phyloP scores from a whole-genome alignment of 1,284 basidiomycete genomes.

The Tilletia horrida region DNA sequence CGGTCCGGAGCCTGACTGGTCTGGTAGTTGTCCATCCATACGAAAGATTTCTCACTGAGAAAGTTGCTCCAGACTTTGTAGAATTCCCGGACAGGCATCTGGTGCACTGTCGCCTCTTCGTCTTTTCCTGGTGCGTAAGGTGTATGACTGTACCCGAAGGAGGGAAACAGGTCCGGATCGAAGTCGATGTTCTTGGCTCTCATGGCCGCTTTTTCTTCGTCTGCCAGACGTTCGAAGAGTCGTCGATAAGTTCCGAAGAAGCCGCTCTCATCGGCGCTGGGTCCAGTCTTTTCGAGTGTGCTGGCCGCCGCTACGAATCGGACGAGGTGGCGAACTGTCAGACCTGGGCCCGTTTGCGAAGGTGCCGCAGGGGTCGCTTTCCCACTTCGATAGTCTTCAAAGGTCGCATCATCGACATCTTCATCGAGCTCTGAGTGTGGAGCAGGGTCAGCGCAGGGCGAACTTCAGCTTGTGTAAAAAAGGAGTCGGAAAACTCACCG shows the following conservation, averaged over 20 bases:
- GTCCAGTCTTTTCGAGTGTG: conserved; percentile 66
- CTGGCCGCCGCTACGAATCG: conserved; percentile 72
- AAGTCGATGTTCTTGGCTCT: conserved; percentile 48
- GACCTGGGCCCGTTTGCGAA: conserved; percentile 71
- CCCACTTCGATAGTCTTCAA: conserved; percentile 77
- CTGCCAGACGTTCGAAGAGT: conserved; percentile 76
- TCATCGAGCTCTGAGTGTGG: conserved; percentile 31
- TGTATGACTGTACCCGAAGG: conserved; percentile 78
- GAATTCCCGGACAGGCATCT: conserved; percentile 60
- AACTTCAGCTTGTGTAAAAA: neutral
- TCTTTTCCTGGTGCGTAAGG: conserved; percentile 61
- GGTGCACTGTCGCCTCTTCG: conserved; percentile 29
- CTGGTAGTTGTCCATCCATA: conserved; percentile 84
- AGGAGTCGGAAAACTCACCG: conserved; percentile 13
- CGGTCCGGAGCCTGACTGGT: conserved; percentile 79
- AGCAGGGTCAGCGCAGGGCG: neutral
- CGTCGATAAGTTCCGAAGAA: conserved; percentile 89
- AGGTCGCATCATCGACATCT: conserved; percentile 53
- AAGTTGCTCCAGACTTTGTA: conserved; percentile 87
- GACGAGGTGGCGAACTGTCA: conserved; percentile 75
- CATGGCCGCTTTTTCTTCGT: conserved; percentile 68
- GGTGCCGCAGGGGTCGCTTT: conserved; percentile 58
- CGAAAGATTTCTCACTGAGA: conserved; percentile 80
- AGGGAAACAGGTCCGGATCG: conserved; percentile 59
- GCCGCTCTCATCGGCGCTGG: conserved; percentile 56